Evolutionary conservation across 2,329 filamentous ascomycete species (phyloP).

Genomic region (Dendrostoma leiphaemia): DNA sequence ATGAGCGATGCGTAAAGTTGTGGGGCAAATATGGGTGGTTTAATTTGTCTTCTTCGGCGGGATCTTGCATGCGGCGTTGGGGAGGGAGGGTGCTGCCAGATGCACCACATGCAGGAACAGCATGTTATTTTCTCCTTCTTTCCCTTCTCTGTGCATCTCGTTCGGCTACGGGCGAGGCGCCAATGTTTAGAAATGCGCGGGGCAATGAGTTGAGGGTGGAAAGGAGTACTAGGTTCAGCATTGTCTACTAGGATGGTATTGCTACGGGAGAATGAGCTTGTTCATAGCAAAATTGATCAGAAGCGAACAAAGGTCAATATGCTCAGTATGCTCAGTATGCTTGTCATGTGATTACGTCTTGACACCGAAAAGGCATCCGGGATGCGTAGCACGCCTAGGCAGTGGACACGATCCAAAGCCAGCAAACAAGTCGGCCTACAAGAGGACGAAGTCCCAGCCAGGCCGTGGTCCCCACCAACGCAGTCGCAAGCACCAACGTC

Average conservation of each 20-base stretch:
- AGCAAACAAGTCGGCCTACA: neutral
- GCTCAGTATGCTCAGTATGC: no score
- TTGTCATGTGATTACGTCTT: no score
- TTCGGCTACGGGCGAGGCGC: neutral
- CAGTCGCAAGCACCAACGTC: conserved; percentile 39
- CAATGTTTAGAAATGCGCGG: neutral
- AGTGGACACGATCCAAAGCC: no score
- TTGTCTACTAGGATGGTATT: neutral
- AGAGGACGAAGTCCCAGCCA: conserved; percentile 25
- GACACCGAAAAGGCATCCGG: no score
- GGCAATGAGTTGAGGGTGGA: neutral
- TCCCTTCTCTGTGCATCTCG: no score
- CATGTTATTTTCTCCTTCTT: conserved; percentile 14
- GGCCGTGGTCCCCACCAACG: conserved; percentile 24
- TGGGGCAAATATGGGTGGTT: neutral
- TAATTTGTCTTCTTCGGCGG: neutral
- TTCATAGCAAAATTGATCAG: neutral
- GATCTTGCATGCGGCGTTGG: conserved; percentile 5
- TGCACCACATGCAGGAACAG: conserved; percentile 18
- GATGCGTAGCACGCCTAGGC: no score
- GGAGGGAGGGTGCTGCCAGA: neutral
- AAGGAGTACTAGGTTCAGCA: neutral
- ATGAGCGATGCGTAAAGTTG: conserved; percentile 46
- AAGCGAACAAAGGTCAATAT: neutral
- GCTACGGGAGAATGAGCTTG: neutral